Evolutionary conservation across 208 protist genomes (phyloP).

Genomic region (Acanthamoeba quina): DNA sequence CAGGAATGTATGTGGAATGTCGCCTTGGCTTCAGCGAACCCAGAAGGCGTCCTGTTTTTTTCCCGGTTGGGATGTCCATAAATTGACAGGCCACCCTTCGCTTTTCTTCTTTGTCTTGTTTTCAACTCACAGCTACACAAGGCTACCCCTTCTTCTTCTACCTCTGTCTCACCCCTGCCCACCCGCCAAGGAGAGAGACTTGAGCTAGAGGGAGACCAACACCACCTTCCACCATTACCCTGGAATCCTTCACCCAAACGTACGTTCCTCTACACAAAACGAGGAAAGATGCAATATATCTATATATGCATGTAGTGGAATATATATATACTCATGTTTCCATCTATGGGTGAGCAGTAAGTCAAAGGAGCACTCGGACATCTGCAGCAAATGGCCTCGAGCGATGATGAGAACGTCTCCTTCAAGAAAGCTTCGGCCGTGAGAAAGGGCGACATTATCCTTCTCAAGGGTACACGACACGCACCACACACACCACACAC

Average conservation of each 20-base stretch:
- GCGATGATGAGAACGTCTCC: constrained; percentile 76
- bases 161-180: not conserved
- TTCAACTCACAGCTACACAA: too few relatives aligned
- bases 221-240: constrained; percentile 19
- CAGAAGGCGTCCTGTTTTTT: not conserved
- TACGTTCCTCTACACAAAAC: not conserved
- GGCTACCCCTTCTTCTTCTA: not conserved
- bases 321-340: too few relatives aligned
- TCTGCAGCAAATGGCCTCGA: constrained; percentile 69
- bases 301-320: too few relatives aligned
- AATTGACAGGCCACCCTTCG: not conserved
- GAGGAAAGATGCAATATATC: too few relatives aligned
- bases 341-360: not conserved
- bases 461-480: constrained; percentile 85
- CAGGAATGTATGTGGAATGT: too few relatives aligned
- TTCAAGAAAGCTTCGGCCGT: constrained; percentile 87
- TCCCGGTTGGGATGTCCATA: not conserved
- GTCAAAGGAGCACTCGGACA: constrained; percentile 46
- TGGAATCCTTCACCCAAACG: not conserved
- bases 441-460: constrained; percentile 89
- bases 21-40: not conserved
- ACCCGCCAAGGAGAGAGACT: not conserved
- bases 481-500: too few relatives aligned
- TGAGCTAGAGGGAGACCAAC: not conserved
- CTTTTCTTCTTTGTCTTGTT: too few relatives aligned